Conservation (phyloP, 768 basidiomycete species). For the Dentipellis fragilis region DNA sequence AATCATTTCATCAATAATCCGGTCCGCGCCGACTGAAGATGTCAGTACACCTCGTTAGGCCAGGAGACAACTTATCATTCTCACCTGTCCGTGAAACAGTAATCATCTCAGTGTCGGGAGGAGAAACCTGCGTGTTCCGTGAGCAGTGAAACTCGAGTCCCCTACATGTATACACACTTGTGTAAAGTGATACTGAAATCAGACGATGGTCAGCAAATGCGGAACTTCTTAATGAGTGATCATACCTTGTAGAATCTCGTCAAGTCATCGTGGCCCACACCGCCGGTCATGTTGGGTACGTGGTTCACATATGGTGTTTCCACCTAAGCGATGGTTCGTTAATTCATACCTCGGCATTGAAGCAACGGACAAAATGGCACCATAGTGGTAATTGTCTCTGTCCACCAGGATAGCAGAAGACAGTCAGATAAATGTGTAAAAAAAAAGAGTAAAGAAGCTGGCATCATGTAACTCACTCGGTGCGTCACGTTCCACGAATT, state of each 20-base stretch:
- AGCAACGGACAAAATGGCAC: conserved; percentile 11
- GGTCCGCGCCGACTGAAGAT: conserved; percentile 28
- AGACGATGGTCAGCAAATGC: not conserved
- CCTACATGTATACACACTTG: conserved; percentile 16
- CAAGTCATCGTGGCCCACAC: conserved; percentile 30
- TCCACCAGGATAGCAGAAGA: not conserved
- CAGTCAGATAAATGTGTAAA: not conserved
- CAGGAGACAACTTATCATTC: not conserved
- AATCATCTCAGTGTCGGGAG: conserved; percentile 28
- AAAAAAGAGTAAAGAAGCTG: not conserved
- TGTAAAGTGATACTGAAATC: conserved; percentile 29
- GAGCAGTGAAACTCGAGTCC: not conserved
- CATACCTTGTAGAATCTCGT: conserved; percentile 36
- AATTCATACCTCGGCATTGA: not conserved
- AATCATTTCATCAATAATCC: conserved; percentile 39
- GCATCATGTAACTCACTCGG: conserved; percentile 20
- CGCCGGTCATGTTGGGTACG: conserved; percentile 37
- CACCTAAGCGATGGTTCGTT: conserved; percentile 19
- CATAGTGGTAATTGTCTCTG: conserved; percentile 35
- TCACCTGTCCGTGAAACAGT: conserved; percentile 32
- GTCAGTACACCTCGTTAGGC: not conserved
- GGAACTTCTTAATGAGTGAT: not conserved
- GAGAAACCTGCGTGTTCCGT: conserved; percentile 24
- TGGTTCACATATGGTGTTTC: conserved; percentile 31
- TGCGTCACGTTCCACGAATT: conserved; percentile 30